phyloP scores from a whole-genome alignment of 1,139 yeast genomes.

The Tardiomyces digboiensis region DNA sequence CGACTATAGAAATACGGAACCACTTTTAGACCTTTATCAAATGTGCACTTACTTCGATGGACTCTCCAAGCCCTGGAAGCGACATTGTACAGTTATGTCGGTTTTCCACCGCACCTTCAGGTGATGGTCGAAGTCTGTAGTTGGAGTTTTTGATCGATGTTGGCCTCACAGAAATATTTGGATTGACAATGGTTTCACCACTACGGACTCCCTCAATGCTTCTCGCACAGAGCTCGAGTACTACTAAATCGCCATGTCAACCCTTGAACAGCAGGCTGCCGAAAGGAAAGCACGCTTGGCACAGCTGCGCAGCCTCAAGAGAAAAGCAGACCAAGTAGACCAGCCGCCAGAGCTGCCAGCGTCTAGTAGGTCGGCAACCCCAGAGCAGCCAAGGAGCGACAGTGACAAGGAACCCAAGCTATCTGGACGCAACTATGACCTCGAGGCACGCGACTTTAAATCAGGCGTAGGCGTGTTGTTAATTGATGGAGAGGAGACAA shows the following conservation, averaged over 20 bases:
- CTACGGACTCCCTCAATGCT: no score
- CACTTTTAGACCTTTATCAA: background rate
- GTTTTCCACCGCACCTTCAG: no score
- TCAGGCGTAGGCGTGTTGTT: slow-evolving; percentile 29
- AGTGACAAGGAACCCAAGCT: no score
- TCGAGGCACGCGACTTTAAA: slow-evolving; percentile 22
- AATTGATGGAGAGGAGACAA: slow-evolving; percentile 24
- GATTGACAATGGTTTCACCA: no score
- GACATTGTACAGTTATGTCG: no score
- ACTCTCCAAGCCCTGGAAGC: background rate
- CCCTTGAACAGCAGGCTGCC: slow-evolving; percentile 30
- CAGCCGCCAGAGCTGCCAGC: background rate
- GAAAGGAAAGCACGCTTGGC: slow-evolving; percentile 32
- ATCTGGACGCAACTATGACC: slow-evolving; percentile 27
- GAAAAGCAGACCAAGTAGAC: slow-evolving; percentile 16
- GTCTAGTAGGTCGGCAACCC: slow-evolving; percentile 2
- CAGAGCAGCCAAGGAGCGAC: slow-evolving; percentile 3
- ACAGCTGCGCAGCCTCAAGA: slow-evolving; percentile 26
- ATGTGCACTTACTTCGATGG: background rate
- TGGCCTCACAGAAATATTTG: no score
- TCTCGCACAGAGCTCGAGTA: no score
- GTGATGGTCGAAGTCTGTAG: no score
- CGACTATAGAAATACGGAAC: no score
- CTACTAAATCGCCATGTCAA: slow-evolving; percentile 15
- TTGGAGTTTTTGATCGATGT: no score